Percentiles rank a stretch among this genome's conserved stretches.
phyloP scores from a whole-genome alignment of 768 basidiomycete genomes.

The Daedalea quercina region DNA sequence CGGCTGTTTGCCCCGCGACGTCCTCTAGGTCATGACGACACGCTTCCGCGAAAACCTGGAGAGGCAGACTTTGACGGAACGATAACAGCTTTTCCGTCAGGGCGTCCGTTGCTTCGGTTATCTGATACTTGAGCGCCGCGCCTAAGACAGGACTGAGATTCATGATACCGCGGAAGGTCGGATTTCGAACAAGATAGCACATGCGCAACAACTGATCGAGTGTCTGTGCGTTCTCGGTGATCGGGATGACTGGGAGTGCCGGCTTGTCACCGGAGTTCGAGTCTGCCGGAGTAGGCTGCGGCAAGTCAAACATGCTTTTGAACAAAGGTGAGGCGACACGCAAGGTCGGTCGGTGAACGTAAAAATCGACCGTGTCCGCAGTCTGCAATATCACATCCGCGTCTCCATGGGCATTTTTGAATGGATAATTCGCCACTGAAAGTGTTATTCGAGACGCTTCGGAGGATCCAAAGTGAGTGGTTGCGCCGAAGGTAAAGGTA shows the following conservation, averaged over 20 bases:
- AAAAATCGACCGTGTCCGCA: slow-evolving; percentile 43
- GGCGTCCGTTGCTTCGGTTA: not conserved
- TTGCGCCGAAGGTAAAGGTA: no score
- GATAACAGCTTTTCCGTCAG: not conserved
- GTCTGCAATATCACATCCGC: slow-evolving; percentile 43
- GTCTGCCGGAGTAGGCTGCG: slow-evolving; percentile 17
- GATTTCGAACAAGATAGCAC: not conserved
- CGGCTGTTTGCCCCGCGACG: not conserved
- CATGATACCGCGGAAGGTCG: not conserved
- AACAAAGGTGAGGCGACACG: slow-evolving; percentile 57
- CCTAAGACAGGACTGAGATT: not conserved
- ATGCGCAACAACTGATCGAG: not conserved
- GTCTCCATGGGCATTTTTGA: slow-evolving; percentile 4
- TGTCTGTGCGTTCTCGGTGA: not conserved
- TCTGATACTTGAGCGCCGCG: not conserved
- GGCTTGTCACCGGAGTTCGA: not conserved
- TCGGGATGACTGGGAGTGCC: not conserved
- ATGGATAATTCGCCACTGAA: no score
- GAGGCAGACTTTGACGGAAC: not conserved
- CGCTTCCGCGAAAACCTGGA: not conserved
- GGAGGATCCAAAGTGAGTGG: no score
- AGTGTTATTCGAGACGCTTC: no score
- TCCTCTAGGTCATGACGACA: not conserved
- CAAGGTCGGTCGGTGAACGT: slow-evolving; percentile 48
- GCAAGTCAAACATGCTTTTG: slow-evolving; percentile 46